A percentile compares a stretch with the other conserved stretches of the same genome.
phyloP scores from a whole-genome alignment of 164 flowering plant species.

The Paratinospora sagittata region DNA sequence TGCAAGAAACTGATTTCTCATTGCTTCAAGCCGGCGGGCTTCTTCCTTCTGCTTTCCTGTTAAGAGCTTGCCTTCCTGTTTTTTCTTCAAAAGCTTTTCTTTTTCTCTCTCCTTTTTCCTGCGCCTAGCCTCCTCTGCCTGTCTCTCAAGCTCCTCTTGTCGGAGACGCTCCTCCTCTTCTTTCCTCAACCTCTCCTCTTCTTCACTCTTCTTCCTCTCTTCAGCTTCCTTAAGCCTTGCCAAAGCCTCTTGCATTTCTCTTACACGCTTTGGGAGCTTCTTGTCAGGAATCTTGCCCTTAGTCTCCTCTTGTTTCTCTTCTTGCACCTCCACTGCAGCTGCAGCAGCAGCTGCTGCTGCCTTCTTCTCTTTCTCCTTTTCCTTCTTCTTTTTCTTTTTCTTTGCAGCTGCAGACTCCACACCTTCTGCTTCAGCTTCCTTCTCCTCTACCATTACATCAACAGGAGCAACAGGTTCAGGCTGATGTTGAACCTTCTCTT shows the following conservation, averaged over 20 bases:
- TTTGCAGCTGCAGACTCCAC: conserved; percentile 81
- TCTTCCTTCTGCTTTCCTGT: conserved; percentile 94
- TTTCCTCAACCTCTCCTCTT: conserved; percentile 75
- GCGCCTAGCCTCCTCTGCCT: conserved; percentile 81
- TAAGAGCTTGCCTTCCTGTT: conserved; percentile 69
- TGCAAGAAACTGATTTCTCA: conserved; percentile 80
- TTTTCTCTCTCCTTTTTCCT: conserved; percentile 84
- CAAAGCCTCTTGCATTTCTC: conserved; percentile 95
- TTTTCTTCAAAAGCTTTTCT: conserved; percentile 78
- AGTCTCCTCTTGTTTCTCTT: conserved; percentile 34
- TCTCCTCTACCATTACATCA: conserved; percentile 42
- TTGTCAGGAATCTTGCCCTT: conserved; percentile 56
- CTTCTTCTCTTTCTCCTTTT: conserved; percentile 82
- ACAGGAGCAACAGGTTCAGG: conserved; percentile 31
- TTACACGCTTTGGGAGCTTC: conserved; percentile 85
- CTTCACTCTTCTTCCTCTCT: conserved; percentile 78
- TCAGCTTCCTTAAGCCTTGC: conserved; percentile 83
- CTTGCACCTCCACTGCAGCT: conserved; percentile 27
- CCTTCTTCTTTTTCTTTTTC: conserved; percentile 95
- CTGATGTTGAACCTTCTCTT: conserved; percentile 39
- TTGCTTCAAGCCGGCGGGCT: conserved; percentile 64
- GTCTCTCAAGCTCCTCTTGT: conserved; percentile 73
- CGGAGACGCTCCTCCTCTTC: conserved; percentile 88
- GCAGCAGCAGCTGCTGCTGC: conserved; percentile 49
- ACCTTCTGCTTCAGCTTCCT: conserved; percentile 52